These are phyloP conservation scores for Metarhizium album DNA, from an alignment of 2,329 filamentous ascomycete species.

Conservation along the genomic window DNA sequence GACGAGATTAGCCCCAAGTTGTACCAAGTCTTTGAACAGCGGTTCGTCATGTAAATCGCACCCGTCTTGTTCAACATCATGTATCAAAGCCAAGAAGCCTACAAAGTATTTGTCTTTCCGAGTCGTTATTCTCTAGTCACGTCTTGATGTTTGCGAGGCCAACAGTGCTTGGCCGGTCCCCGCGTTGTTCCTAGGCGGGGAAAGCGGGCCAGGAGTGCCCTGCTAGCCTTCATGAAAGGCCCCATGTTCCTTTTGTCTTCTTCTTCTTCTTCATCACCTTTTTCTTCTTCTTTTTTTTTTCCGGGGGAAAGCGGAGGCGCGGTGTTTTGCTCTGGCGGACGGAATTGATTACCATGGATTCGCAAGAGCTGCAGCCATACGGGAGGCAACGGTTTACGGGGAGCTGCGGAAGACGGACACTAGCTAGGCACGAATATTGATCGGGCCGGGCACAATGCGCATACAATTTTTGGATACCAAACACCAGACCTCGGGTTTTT, in stretches of 20 bases:
- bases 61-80: not conserved
- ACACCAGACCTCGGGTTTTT: not conserved
- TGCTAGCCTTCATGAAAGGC: not conserved
- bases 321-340: not conserved
- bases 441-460: not conserved
- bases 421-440: not conserved
- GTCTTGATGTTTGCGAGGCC: not conserved
- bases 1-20: slow-evolving; percentile 94
- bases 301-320: too few species aligned
- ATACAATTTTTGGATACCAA: not conserved
- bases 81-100: not conserved
- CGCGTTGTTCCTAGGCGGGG: not conserved
- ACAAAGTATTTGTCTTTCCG: too few species aligned
- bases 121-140: not conserved
- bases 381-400: not conserved
- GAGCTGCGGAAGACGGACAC: not conserved
- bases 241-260: too few species aligned
- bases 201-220: not conserved
- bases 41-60: slow-evolving; percentile 41
- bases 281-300: not conserved
- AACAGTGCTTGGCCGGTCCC: not conserved
- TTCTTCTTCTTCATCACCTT: too few species aligned
- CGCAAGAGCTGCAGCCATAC: slow-evolving; percentile 5
- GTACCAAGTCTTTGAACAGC: slow-evolving; percentile 67
- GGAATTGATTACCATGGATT: not conserved